A percentile compares a stretch with the other conserved stretches of the same genome.
Conservation (phyloP, 768 basidiomycete species). For the Tulasnella sp. region DNA sequence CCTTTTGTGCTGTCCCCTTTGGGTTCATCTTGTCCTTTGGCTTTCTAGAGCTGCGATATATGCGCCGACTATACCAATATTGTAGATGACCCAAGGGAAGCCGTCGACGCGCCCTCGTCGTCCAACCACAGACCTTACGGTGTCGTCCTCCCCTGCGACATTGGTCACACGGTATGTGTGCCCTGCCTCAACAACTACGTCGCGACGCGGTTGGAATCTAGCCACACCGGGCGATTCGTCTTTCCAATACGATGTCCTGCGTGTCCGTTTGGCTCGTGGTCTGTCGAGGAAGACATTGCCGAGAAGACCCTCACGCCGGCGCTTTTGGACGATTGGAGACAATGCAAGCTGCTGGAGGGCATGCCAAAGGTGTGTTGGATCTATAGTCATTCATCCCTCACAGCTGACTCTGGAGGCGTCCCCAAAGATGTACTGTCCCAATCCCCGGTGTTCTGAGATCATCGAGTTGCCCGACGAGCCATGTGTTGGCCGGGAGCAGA, state of each 20-base stretch:
- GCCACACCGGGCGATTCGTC: not conserved
- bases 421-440: not conserved
- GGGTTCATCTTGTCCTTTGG: not conserved
- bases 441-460: not conserved
- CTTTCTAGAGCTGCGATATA: not conserved
- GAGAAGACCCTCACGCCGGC: not conserved
- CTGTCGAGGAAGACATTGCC: not conserved
- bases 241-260: constrained; percentile 12
- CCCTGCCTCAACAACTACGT: not conserved
- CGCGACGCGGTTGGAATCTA: not conserved
- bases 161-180: not conserved
- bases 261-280: not conserved
- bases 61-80: not conserved
- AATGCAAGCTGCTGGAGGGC: not conserved
- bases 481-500: not conserved
- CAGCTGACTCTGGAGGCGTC: not conserved
- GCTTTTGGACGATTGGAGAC: not conserved
- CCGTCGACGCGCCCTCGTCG: not conserved
- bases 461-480: not conserved
- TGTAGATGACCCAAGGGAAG: not conserved
- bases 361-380: constrained; percentile 1
- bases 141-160: not conserved
- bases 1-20: no score
- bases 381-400: not conserved
- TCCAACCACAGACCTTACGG: not conserved